phyloP scores from a whole-genome alignment of 768 basidiomycete genomes.

The Podaxis sp. region DNA sequence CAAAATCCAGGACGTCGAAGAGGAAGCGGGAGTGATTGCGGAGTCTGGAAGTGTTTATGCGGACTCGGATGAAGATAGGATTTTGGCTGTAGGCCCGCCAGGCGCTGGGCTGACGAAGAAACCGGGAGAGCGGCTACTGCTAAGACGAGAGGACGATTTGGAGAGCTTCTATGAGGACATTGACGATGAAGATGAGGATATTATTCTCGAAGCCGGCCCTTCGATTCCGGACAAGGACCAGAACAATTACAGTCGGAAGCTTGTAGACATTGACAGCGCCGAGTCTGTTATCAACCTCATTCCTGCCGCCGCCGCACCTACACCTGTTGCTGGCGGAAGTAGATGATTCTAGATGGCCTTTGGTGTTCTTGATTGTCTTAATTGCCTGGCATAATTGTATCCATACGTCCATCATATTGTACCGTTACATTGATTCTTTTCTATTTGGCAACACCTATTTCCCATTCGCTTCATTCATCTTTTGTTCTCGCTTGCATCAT shows the following conservation, averaged over 20 bases:
- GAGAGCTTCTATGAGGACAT: slow-evolving; percentile 27
- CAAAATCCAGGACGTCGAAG: slow-evolving; percentile 44
- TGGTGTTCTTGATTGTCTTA: neutral
- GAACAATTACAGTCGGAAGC: neutral
- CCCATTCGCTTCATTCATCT: neutral
- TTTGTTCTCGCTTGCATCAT: neutral
- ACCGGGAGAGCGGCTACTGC: slow-evolving; percentile 19
- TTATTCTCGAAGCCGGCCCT: slow-evolving; percentile 75
- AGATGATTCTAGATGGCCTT: neutral
- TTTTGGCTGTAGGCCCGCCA: slow-evolving; percentile 56
- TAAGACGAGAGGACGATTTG: slow-evolving; percentile 31
- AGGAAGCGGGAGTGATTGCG: slow-evolving; percentile 21
- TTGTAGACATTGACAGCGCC: slow-evolving; percentile 1
- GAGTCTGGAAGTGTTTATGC: slow-evolving; percentile 24
- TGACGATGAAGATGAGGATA: slow-evolving; percentile 57
- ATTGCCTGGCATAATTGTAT: neutral
- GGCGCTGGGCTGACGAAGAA: slow-evolving; percentile 38
- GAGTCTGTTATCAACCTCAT: neutral
- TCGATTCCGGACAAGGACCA: slow-evolving; percentile 3
- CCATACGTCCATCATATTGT: neutral
- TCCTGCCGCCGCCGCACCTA: neutral
- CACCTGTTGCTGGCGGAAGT: neutral
- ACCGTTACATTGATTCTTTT: neutral
- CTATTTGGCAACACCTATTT: neutral
- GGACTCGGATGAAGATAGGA: slow-evolving; percentile 33